Evolutionary conservation across 345 rosid species (phyloP).

Genomic region (Aethionema arabicum): DNA sequence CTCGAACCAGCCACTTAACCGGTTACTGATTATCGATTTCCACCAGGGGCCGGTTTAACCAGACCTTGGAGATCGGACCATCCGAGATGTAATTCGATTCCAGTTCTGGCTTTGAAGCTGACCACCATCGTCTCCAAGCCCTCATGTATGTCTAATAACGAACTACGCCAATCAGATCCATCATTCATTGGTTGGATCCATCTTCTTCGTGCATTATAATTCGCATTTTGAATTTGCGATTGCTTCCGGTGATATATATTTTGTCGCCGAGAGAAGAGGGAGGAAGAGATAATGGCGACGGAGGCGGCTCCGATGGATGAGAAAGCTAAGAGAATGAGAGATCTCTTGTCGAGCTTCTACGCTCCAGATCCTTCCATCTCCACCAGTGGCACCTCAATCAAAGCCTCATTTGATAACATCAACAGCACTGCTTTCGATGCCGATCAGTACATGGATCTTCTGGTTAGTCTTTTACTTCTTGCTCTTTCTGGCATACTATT

Average conservation of each 20-base stretch:
- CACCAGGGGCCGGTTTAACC: background rate
- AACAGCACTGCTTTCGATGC: conserved; percentile 77
- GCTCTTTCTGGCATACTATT: background rate
- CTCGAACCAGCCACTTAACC: background rate
- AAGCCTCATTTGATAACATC: conserved; percentile 70
- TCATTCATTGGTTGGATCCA: conserved; percentile 13
- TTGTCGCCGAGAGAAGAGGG: conserved; percentile 2
- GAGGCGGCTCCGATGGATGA: conserved; percentile 84
- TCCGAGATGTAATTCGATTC: conserved; percentile 3
- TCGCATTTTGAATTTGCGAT: conserved; percentile 3
- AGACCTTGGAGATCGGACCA: background rate
- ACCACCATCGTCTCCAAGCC: background rate
- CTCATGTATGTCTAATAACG: background rate
- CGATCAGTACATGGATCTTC: conserved; percentile 89
- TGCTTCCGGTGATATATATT: conserved; percentile 8
- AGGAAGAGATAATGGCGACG: conserved; percentile 46
- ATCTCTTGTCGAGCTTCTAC: conserved; percentile 96
- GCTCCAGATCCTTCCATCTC: conserved; percentile 82
- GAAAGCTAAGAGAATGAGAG: conserved; percentile 99
- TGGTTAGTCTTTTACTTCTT: conserved; percentile 45
- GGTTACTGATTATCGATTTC: conserved; percentile 17
- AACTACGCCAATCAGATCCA: background rate
- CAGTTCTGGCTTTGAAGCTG: conserved; percentile 7
- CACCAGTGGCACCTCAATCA: conserved; percentile 42
- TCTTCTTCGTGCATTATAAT: conserved; percentile 1